Conservation (phyloP, 305 asterid species). For the Fraxinus angustifolia region DNA sequence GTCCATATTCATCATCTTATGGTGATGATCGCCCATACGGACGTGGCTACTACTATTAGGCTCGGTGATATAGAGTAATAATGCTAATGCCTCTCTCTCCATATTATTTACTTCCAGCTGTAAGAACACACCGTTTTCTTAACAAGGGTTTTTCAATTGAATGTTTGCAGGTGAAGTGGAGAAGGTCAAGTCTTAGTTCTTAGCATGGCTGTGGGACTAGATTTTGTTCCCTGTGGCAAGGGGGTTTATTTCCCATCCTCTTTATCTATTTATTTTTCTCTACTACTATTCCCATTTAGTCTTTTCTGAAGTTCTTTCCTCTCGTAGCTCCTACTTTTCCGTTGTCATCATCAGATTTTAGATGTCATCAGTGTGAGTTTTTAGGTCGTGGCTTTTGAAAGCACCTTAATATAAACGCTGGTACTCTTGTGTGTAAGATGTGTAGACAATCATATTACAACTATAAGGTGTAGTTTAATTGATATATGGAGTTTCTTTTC, state of each 20-base stretch:
- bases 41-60: constrained; percentile 45
- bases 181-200: constrained; percentile 15
- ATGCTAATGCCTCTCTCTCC: neutral
- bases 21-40: constrained; percentile 40
- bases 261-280: constrained; percentile 1
- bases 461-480: constrained; percentile 23
- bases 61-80: constrained; percentile 30
- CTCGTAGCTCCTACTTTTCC: constrained; percentile 17
- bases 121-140: constrained; percentile 5
- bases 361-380: constrained; percentile 26
- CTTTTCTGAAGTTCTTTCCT: constrained; percentile 8
- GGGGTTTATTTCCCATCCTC: constrained; percentile 1
- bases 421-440: constrained; percentile 25
- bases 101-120: constrained; percentile 14
- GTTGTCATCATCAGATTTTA: constrained; percentile 14
- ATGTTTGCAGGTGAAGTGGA: constrained; percentile 23
- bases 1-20: constrained; percentile 35
- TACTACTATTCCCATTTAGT: neutral
- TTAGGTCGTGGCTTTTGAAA: constrained; percentile 23
- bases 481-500: constrained; percentile 11
- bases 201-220: constrained; percentile 7
- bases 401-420: constrained; percentile 25
- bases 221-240: constrained; percentile 3
- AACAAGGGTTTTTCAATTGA: constrained; percentile 17
- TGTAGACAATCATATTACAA: constrained; percentile 22